Base-by-base conservation (phyloP, 495 filamentous ascomycete species). In the Tuber microsphaerosporum region DNA sequence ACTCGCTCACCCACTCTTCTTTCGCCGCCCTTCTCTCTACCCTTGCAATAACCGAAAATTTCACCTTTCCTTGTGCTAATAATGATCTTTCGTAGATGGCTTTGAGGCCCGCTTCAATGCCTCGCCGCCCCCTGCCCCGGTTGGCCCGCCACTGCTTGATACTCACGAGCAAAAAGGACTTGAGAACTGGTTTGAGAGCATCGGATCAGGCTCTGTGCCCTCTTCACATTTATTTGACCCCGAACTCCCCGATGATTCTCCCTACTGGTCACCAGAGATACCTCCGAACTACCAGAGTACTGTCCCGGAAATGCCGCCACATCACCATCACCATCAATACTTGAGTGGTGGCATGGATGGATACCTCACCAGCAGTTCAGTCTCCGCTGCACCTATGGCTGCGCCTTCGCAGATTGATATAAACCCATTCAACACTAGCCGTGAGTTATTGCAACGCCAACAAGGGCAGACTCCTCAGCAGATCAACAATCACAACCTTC, bases 131-230 rank as follows among this genome's bases (percentile, higher is more conserved):
- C 81, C 81, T 22, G 77, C 81, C 45, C 81, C 81, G 26, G 81
- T 82, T 69, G 81, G 81, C 42, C 80, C 79, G 46, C 81, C 81
- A 37, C 77, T 82, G 31, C 77, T 82, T 26, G 80, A 82, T 51
- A 76, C 74, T 17, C 77, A 79, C 12, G 80, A 82, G 71, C 79
- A 82, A 73, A 74, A 75, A 17, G 78, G 77, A 71, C 81, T 82
- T 74, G 75, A 79, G 44, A 73, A 81, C 41, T 82, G 78, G 72
- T 82, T 82, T 73, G 77, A 82, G 44, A 70, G 71, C 46, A 75
- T 82, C 80, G 73, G 71, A 45, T 72, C 75, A 22, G 70, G 73
- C 72, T 77, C 77, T 48, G 71, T 75, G 26, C 75, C 80, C 34
- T 82, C 81, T 6, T 79, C 76, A 37, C 75, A 81, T 48, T 70